A percentile compares a stretch with the other conserved stretches of the same genome.
Evolutionary conservation across 257 asterid species (phyloP).

Genomic region (Agastache rugosa): DNA sequence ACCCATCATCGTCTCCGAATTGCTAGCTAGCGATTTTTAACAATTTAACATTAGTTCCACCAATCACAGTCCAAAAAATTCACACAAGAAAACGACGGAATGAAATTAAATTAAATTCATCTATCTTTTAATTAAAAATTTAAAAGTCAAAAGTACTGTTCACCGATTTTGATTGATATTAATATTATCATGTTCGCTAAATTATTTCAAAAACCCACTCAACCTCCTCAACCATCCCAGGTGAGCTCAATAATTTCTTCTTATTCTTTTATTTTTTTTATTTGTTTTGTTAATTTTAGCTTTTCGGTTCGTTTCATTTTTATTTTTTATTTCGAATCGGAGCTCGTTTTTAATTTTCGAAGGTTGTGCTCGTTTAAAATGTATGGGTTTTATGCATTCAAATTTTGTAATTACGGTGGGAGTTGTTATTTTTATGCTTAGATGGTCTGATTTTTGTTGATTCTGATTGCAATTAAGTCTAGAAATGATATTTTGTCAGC

Average conservation of each 20-base stretch:
- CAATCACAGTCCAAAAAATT: not conserved
- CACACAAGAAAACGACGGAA: not conserved
- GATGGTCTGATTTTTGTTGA: not conserved
- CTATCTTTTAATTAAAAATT: too few relatives aligned
- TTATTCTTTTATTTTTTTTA: not conserved
- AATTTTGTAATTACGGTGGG: not conserved
- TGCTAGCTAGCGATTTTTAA: not conserved
- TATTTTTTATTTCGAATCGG: not conserved
- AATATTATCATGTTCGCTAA: constrained; percentile 53
- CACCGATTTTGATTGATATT: constrained; percentile 32
- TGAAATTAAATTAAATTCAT: constrained; percentile 7
- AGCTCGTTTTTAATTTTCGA: not conserved
- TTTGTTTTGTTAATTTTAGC: not conserved
- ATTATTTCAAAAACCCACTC: constrained; percentile 52
- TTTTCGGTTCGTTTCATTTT: constrained; percentile 15
- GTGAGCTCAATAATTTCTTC: constrained; percentile 42
- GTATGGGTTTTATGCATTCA: constrained; percentile 5
- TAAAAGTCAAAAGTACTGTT: constrained; percentile 33
- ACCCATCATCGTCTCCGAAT: constrained; percentile 8
- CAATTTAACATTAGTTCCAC: constrained; percentile 10
- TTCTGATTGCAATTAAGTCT: constrained; percentile 2
- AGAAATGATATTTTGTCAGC: not conserved
- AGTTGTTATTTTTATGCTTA: constrained; percentile 16
- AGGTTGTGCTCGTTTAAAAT: not conserved
- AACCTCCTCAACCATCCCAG: constrained; percentile 51